Conservation (phyloP, 768 basidiomycete genomes). For the Collybia mongolica region DNA sequence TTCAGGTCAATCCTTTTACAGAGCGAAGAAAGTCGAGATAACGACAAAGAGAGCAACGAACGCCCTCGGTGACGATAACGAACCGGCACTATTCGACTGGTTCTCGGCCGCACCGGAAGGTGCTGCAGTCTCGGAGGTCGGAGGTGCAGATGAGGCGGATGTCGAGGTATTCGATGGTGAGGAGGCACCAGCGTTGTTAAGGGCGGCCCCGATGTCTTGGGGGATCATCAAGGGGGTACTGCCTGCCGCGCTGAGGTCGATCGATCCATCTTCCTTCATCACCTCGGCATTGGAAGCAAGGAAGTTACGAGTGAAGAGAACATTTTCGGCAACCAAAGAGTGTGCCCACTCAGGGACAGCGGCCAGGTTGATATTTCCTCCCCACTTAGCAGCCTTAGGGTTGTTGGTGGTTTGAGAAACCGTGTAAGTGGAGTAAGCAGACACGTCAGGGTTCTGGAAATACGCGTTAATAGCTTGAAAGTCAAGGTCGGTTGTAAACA, state of each 20-base stretch:
- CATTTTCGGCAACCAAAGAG: slow-evolving; percentile 51
- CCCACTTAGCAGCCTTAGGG: slow-evolving; percentile 54
- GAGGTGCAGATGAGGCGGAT: slow-evolving; percentile 14
- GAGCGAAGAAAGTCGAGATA: slow-evolving; percentile 44
- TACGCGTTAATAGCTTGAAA: slow-evolving; percentile 3
- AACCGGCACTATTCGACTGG: slow-evolving; percentile 42
- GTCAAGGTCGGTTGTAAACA: slow-evolving; percentile 10
- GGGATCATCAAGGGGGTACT: slow-evolving; percentile 58
- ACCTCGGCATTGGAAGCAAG: slow-evolving; percentile 48
- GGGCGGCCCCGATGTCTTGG: slow-evolving; percentile 48
- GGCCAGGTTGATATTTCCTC: slow-evolving; percentile 57
- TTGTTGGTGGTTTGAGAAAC: slow-evolving; percentile 46
- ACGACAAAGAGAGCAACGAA: slow-evolving; percentile 48
- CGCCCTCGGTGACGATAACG: slow-evolving; percentile 45
- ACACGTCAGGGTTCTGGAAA: slow-evolving; percentile 50
- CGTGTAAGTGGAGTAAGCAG: slow-evolving; percentile 55
- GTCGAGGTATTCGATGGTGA: slow-evolving; percentile 20
- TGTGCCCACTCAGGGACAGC: slow-evolving; percentile 56
- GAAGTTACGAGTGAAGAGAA: slow-evolving; percentile 48
- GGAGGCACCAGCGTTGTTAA: slow-evolving; percentile 32
- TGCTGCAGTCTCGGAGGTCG: slow-evolving; percentile 24
- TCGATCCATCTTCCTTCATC: slow-evolving; percentile 45
- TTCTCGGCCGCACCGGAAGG: slow-evolving; percentile 15
- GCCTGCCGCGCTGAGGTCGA: slow-evolving; percentile 45
- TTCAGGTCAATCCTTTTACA: slow-evolving; percentile 30